Conservation (phyloP, 768 basidiomycete species). For the Lactifluus pinguis region DNA sequence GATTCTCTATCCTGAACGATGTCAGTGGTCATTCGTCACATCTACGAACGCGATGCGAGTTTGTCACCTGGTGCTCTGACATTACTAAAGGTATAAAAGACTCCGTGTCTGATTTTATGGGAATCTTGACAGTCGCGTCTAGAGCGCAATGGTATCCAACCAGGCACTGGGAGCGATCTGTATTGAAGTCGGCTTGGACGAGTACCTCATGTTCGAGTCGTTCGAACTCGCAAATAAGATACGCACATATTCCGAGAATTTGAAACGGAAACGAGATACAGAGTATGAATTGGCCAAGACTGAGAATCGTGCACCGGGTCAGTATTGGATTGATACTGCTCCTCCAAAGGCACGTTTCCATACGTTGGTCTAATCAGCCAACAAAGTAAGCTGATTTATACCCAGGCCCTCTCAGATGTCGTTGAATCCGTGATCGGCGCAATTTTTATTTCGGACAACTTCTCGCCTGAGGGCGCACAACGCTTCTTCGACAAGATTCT, state of each 20-base stretch:
- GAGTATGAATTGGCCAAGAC: conserved; percentile 39
- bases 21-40: conserved; percentile 63
- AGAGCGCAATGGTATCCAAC: conserved; percentile 87
- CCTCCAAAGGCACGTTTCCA: conserved; percentile 56
- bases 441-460: conserved; percentile 67
- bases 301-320: conserved; percentile 48
- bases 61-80: conserved; percentile 72
- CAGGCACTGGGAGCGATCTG: conserved; percentile 67
- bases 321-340: conserved; percentile 72
- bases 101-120: background rate
- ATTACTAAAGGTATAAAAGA: conserved; percentile 52
- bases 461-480: conserved; percentile 51
- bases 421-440: conserved; percentile 77
- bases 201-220: conserved; percentile 52
- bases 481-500: conserved; percentile 58
- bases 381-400: background rate
- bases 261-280: conserved; percentile 37
- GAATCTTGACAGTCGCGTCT: conserved; percentile 2
- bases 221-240: conserved; percentile 43
- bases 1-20: conserved; percentile 2
- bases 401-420: conserved; percentile 66
- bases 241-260: conserved; percentile 39
- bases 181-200: conserved; percentile 56
- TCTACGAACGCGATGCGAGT: conserved; percentile 53
- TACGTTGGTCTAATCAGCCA: background rate